These are phyloP conservation scores for Tuber calosporum DNA, from an alignment of 495 filamentous ascomycete species.

Conservation along the genomic window DNA sequence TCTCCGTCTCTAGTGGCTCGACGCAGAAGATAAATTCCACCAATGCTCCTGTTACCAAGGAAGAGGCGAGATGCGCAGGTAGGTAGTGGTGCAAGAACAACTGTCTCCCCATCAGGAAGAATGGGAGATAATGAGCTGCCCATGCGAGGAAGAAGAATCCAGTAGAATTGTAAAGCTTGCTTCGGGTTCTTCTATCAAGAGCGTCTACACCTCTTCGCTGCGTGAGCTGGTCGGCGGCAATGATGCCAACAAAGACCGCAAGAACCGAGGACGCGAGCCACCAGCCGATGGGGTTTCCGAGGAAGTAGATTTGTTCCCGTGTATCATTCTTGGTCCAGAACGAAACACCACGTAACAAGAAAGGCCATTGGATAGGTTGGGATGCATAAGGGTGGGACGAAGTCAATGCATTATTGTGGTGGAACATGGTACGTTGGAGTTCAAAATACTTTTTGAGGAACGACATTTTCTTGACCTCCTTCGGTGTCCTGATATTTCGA, in stretches of 20 bases:
- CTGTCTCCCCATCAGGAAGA: conserved; percentile 95
- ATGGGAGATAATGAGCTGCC: conserved; percentile 95
- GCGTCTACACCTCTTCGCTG: conserved; percentile 87
- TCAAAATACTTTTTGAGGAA: conserved; percentile 95
- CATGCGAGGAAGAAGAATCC: conserved; percentile 98
- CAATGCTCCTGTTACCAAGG: conserved; percentile 90
- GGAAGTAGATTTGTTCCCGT: conserved; percentile 94
- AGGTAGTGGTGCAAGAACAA: conserved; percentile 97
- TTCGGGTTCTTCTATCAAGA: conserved; percentile 81
- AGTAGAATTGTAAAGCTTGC: conserved; percentile 92
- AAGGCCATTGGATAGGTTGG: conserved; percentile 94
- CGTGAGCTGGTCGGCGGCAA: conserved; percentile 88
- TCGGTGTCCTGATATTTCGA: conserved; percentile 63
- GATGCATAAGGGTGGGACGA: conserved; percentile 93
- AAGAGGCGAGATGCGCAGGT: conserved; percentile 82
- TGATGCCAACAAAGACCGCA: conserved; percentile 86
- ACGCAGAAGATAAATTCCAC: conserved; percentile 94
- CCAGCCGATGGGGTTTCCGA: conserved; percentile 96
- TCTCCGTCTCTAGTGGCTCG: conserved; percentile 58
- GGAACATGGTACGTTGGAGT: conserved; percentile 96
- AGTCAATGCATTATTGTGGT: conserved; percentile 95
- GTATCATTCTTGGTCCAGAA: conserved; percentile 99
- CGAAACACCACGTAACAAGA: conserved; percentile 89
- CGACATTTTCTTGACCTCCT: conserved; percentile 69
- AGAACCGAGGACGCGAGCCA: conserved; percentile 88